A percentile compares a stretch with the other conserved stretches of the same genome.
phyloP scores from a whole-genome alignment of 1,284 basidiomycete species.

The Agroathelia rolfsii region DNA sequence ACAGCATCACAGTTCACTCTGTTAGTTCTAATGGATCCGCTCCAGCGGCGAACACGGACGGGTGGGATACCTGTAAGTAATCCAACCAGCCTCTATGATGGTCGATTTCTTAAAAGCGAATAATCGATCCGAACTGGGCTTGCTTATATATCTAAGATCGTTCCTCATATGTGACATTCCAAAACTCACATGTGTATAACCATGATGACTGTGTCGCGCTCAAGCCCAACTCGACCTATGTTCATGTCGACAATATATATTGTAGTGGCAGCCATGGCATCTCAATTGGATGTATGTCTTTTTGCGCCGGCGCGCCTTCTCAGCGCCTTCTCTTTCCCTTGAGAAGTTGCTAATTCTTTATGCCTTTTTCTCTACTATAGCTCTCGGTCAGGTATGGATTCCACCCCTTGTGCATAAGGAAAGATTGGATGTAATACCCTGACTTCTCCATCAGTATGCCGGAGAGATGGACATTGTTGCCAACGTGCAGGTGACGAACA shows the following conservation, averaged over 20 bases:
- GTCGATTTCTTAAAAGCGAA: conserved; percentile 20
- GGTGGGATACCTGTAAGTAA: conserved; percentile 20
- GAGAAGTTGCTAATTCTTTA: too few species aligned
- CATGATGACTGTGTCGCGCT: conserved; percentile 24
- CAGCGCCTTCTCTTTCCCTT: too few species aligned
- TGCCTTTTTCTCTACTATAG: too few species aligned
- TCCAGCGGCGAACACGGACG: conserved; percentile 22
- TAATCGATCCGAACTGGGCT: conserved; percentile 25
- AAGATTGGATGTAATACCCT: too few species aligned
- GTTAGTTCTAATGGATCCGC: conserved; percentile 17
- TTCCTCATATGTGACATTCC: conserved; percentile 20
- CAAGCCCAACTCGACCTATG: conserved; percentile 20
- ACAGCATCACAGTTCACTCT: conserved; percentile 15
- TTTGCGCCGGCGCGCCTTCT: too few species aligned
- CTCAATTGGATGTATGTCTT: conserved; percentile 21
- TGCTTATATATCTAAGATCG: too few species aligned
- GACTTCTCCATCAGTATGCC: conserved; percentile 37
- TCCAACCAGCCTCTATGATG: too few species aligned
- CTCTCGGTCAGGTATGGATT: conserved; percentile 7
- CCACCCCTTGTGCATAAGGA: not conserved
- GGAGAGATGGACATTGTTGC: conserved; percentile 39
- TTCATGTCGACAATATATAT: conserved; percentile 19
- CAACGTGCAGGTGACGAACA: conserved; percentile 33
- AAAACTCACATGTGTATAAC: conserved; percentile 18
- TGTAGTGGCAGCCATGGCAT: conserved; percentile 23